Base-by-base conservation (phyloP, 2,329 filamentous ascomycete genomes). In the Metarhizium rileyi region DNA sequence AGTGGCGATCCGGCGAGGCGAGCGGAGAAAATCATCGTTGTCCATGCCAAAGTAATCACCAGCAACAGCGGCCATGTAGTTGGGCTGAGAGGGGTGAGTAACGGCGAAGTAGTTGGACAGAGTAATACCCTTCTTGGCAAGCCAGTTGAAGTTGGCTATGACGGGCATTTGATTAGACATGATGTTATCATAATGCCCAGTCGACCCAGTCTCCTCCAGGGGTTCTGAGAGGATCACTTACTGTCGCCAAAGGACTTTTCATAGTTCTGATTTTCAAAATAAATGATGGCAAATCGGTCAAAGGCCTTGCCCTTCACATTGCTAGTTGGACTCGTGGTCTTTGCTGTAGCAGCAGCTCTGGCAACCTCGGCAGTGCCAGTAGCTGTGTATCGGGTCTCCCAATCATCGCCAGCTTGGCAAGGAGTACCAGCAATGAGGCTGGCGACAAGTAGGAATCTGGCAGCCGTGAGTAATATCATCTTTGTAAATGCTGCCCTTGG, bases 211-310 rank as follows among this genome's bases (percentile, higher is more conserved):
- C 18, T 38, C 5, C 35, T 8, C 5, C 16, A 8, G 18, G 16
- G 3, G 16, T 38, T 18, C 5, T 7, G 3, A n/a, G 38, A 25
- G n/a, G 16, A 42, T 9, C 43, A 69, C 76, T 60, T 60, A 79
- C 76, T 74, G 63, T 90, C 84, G 16, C 73, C 76, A 35, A 71
- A 70, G 2, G 85, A 80, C 59, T 81, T 77, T 47, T 79, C 74
- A 56, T 78, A 90, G 65, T 83, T 75, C 45, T 82, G 86, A 63
- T 90, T 90, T 70, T 90, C 87, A 44, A 89, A 74, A 82, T 84
- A 90, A 64, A 90, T 81, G 50, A 81, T 77, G 49, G 81, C 80
- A 53, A 87, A 78, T 16, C 86, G 80, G 61, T 89, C 77, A 61
- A 90, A 90, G 0, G 75, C 80, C 61, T 83, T 80, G 53, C 87